A percentile compares a stretch with the other conserved stretches of the same genome.
Evolutionary conservation across 2,329 filamentous ascomycete species (phyloP).

Genomic region (Neofusicoccum ribis): DNA sequence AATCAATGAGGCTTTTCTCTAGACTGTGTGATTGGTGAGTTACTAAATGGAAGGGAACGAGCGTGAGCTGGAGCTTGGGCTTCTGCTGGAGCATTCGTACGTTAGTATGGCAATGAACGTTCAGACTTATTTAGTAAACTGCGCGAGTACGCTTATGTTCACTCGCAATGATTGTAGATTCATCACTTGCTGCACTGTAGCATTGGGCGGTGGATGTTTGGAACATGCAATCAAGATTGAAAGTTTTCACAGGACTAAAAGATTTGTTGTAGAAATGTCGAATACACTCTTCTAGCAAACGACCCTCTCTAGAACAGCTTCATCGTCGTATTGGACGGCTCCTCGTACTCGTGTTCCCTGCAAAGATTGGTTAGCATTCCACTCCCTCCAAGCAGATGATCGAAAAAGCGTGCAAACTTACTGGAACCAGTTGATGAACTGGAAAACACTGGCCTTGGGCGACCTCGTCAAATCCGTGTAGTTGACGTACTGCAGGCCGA

Average conservation of each 20-base stretch:
- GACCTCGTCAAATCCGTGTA: constrained; percentile 42
- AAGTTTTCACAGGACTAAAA: too few species aligned
- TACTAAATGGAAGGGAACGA: too few species aligned
- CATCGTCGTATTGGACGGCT: not conserved
- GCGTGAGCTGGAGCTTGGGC: too few species aligned
- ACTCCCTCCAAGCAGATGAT: not conserved
- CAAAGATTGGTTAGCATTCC: not conserved
- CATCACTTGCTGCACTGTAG: too few species aligned
- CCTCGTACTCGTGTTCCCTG: not conserved
- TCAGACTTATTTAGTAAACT: too few species aligned
- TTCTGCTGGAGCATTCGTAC: too few species aligned
- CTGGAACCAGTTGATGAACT: constrained; percentile 46
- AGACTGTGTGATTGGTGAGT: not conserved
- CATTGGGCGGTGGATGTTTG: too few species aligned
- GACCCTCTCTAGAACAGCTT: not conserved
- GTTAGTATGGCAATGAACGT: too few species aligned
- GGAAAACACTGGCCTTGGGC: constrained; percentile 46
- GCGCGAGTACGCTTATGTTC: too few species aligned
- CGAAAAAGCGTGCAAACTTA: constrained; percentile 3
- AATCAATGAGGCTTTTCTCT: not conserved
- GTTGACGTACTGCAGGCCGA: constrained; percentile 47
- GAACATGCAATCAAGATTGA: too few species aligned
- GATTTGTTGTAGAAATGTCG: too few species aligned
- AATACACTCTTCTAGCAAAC: not conserved
- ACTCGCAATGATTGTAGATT: too few species aligned